Evolutionary conservation across 345 rosid species (phyloP).

Genomic region (Cochlearia excelsa): DNA sequence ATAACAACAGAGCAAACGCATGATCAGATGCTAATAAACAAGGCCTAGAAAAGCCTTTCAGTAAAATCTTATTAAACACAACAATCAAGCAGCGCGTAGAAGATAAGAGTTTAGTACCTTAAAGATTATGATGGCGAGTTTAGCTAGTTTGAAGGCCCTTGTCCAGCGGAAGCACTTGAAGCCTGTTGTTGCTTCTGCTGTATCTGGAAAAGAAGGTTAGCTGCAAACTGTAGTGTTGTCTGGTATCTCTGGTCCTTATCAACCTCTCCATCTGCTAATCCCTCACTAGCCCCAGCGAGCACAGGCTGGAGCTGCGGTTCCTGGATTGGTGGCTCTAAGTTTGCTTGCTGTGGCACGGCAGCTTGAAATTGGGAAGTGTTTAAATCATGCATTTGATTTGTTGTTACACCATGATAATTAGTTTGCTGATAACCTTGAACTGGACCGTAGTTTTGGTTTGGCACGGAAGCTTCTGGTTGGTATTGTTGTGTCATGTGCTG

Average conservation of each 20-base stretch:
- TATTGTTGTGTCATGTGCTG: constrained; percentile 57
- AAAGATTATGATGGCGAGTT: constrained; percentile 8
- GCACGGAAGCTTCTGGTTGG: constrained; percentile 45
- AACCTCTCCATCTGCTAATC: constrained; percentile 54
- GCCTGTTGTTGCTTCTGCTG: constrained; percentile 56
- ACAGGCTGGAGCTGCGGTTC: constrained; percentile 54
- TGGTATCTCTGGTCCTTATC: constrained; percentile 91
- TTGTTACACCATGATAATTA: constrained; percentile 36
- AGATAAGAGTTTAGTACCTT: constrained; percentile 26
- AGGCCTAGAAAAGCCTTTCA: constrained; percentile 5
- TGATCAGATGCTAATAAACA: constrained; percentile 9
- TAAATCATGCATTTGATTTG: constrained; percentile 52
- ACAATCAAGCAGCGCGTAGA: not conserved
- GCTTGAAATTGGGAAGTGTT: constrained; percentile 52
- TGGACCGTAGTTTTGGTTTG: constrained; percentile 51
- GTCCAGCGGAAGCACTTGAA: constrained; percentile 45
- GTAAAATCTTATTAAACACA: constrained; percentile 8
- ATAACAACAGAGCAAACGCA: not conserved
- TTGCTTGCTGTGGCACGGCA: constrained; percentile 27
- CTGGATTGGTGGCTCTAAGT: constrained; percentile 51
- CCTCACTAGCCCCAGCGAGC: constrained; percentile 51
- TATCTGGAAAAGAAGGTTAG: constrained; percentile 76
- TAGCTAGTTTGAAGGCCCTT: constrained; percentile 38
- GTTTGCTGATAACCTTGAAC: constrained; percentile 36
- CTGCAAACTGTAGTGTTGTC: constrained; percentile 90